These are phyloP conservation scores for Akebia trifoliata DNA, from an alignment of 164 flowering plant genomes.

Conservation along the genomic window DNA sequence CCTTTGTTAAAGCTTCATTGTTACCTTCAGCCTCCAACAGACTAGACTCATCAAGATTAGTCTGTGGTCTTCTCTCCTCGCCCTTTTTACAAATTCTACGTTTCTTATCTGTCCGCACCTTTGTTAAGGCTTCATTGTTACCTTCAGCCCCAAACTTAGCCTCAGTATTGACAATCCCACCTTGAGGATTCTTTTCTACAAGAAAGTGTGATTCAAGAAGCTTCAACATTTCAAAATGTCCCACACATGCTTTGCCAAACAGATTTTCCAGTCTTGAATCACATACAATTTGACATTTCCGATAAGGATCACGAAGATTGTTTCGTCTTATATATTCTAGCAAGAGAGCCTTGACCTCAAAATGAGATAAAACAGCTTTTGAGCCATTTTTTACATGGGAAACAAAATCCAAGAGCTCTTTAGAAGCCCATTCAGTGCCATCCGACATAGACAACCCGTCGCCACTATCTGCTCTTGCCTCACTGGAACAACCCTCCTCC, in stretches of 20 bases:
- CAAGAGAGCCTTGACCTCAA: constrained; percentile 81
- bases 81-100: constrained; percentile 56
- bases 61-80: constrained; percentile 47
- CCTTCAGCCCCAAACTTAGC: constrained; percentile 49
- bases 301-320: constrained; percentile 86
- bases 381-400: constrained; percentile 84
- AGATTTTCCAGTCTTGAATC: constrained; percentile 70
- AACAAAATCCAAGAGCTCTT: constrained; percentile 88
- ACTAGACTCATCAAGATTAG: constrained; percentile 66
- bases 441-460: constrained; percentile 29
- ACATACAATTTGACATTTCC: constrained; percentile 82
- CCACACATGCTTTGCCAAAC: constrained; percentile 83
- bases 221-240: constrained; percentile 97
- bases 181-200: constrained; percentile 49
- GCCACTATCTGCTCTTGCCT: constrained; percentile 12
- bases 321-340: constrained; percentile 78
- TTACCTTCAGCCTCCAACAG: constrained; percentile 52
- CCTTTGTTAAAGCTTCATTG: constrained; percentile 32
- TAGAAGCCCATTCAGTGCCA: constrained; percentile 75
- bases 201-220: constrained; percentile 88
- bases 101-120: constrained; percentile 48
- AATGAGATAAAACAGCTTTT: constrained; percentile 58
- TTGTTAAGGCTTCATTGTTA: constrained; percentile 33
- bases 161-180: constrained; percentile 62
- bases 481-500: constrained; percentile 28